These are phyloP conservation scores for Coemansia sp. DNA, from an alignment of 192 early-diverging fungal genomes.

Conservation along the genomic window DNA sequence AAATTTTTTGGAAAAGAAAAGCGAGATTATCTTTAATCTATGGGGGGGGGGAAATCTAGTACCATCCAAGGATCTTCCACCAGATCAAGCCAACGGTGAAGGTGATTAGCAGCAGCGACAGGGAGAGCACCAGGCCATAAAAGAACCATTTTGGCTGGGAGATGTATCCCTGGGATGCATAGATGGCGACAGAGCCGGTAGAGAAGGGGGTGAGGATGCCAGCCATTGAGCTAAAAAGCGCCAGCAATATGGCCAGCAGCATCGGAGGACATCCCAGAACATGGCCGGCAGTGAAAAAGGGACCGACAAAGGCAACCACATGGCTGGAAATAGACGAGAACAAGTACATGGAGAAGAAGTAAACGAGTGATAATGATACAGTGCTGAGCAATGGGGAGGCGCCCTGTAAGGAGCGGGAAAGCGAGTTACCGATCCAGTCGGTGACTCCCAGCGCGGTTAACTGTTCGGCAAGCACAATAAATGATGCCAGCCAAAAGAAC, in stretches of 20 bases:
- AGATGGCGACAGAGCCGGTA: constrained; percentile 59
- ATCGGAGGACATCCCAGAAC: constrained; percentile 58
- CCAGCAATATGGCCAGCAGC: constrained; percentile 58
- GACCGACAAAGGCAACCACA: constrained; percentile 64
- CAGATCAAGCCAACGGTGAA: constrained; percentile 65
- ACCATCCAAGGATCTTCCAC: constrained; percentile 72
- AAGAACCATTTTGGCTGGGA: constrained; percentile 60
- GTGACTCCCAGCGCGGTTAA: constrained; percentile 68
- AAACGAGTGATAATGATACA: constrained; percentile 54
- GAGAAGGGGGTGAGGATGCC: constrained; percentile 58
- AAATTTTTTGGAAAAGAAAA: neutral
- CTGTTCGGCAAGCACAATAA: constrained; percentile 74
- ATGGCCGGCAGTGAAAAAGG: constrained; percentile 71
- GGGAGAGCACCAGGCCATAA: constrained; percentile 55
- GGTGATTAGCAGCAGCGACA: constrained; percentile 56
- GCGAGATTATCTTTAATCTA: neutral
- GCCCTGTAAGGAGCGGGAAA: constrained; percentile 48
- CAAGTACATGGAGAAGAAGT: constrained; percentile 70
- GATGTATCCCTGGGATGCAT: constrained; percentile 61
- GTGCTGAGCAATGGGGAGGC: constrained; percentile 43
- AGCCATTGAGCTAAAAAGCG: constrained; percentile 63
- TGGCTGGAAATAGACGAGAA: constrained; percentile 75
- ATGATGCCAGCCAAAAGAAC: constrained; percentile 78
- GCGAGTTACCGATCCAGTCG: constrained; percentile 59
- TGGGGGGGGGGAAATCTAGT: constrained; percentile 8